Conservation (phyloP, 176 grass and related monocot genomes). For the Cenchrus purpureus region DNA sequence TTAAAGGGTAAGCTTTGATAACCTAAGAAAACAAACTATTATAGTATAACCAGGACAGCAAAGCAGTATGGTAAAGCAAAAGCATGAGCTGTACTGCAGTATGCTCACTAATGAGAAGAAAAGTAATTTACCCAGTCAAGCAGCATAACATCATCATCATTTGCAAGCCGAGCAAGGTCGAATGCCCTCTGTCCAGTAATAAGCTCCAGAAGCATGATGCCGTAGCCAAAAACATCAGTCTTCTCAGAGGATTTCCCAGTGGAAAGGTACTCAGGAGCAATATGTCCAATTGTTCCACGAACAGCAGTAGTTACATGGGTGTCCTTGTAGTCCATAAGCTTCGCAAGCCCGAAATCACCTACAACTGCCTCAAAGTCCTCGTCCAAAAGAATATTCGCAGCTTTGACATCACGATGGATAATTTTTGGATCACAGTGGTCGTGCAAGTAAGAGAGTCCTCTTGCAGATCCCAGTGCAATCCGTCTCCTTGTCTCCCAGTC, state of each 20-base stretch:
- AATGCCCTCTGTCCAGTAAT: conserved; percentile 72
- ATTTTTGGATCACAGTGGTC: conserved; percentile 70
- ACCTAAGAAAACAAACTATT: conserved; percentile 12
- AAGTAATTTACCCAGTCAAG: conserved; percentile 65
- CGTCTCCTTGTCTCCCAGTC: conserved; percentile 56
- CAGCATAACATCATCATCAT: conserved; percentile 69
- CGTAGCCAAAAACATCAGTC: conserved; percentile 73
- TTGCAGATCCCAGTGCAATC: conserved; percentile 62
- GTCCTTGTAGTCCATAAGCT: conserved; percentile 69
- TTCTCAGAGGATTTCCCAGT: conserved; percentile 66
- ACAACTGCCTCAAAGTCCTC: conserved; percentile 67
- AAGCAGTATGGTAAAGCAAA: background rate
- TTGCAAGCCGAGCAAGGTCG: conserved; percentile 68
- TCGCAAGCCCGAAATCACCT: conserved; percentile 70
- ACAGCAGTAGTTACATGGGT: conserved; percentile 67
- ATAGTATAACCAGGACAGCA: conserved; percentile 15
- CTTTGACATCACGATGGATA: conserved; percentile 74
- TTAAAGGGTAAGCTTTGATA: conserved; percentile 14
- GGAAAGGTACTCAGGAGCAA: conserved; percentile 61
- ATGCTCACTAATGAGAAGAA: conserved; percentile 9
- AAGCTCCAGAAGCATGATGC: conserved; percentile 71
- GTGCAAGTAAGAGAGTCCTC: conserved; percentile 73
- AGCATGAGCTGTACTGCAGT: conserved; percentile 8
- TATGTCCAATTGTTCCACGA: conserved; percentile 64
- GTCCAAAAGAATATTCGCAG: conserved; percentile 65